Evolutionary conservation across 148 eudicot genomes (phyloP), one percentile per base, ranked within the genome.

Genomic region (Camellia japonica): DNA sequence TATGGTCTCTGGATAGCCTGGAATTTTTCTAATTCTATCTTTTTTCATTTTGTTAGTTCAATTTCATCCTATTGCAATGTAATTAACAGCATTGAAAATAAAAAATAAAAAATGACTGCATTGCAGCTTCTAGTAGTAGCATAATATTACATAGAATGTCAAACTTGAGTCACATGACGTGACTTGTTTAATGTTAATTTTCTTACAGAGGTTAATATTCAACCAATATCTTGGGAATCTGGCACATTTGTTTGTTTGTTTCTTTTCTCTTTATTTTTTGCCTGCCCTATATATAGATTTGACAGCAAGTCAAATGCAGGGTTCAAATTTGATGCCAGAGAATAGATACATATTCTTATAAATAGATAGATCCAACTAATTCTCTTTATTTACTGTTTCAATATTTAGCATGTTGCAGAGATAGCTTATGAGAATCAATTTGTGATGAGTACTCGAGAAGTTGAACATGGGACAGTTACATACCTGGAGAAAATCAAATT

Each of bases 391-490:
- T 38, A 44, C 30, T 65, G 19, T 72, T 79, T 71, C 43, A 14
- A 38, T 30, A 41, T 81, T n/a, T 77, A 95, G 98, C 98, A 95
- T 87, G 85, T 95, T 88, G 95, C 98, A 49, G 98, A 93, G 87
- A 90, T 93, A 80, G 81, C 92, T 62, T 93, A 78, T 84, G 98
- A 95, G 91, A 95, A 95, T 88, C 87, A 93, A 81, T 71, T 88
- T 74, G 94, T 95, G 67, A 80, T 77, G 68, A 85, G 85, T 43
- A 84, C 87, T 78, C 86, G 95, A 71, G 85, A 88, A 79, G 89
- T 88, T 86, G 92, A 91, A 81, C 88, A 93, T 85, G 98, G 97
- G 71, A 95, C 98, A 72, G 97, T 95, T 73, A 85, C 95, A 30
- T 87, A 87, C 83, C 90, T 95, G 84, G 88, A 95, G 82, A 91